Conservation (phyloP, 208 protist genomes). For the Pavlovales sp. region DNA sequence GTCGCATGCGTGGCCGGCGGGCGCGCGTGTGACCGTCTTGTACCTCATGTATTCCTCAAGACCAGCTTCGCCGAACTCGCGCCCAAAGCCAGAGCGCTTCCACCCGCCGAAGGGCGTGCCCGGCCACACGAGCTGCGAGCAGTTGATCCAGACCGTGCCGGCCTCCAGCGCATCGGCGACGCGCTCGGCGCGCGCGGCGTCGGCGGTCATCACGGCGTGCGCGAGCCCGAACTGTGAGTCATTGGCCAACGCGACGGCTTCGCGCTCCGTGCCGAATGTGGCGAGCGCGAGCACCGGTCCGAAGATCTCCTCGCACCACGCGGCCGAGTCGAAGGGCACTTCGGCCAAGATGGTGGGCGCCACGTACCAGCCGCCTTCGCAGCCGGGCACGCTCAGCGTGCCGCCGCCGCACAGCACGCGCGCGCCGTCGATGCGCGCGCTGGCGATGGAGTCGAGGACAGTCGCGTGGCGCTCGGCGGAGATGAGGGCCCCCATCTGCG, state of each 20-base stretch:
- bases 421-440: slow-evolving; percentile 68
- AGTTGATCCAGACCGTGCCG: slow-evolving; percentile 74
- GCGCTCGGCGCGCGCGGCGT: slow-evolving; percentile 68
- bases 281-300: slow-evolving; percentile 76
- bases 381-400: slow-evolving; percentile 25
- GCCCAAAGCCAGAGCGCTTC: slow-evolving; percentile 79
- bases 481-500: slow-evolving; percentile 71
- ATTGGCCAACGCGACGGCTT: slow-evolving; percentile 71
- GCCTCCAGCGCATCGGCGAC: slow-evolving; percentile 67
- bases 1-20: background rate
- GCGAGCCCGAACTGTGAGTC: slow-evolving; percentile 70
- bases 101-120: slow-evolving; percentile 77
- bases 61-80: slow-evolving; percentile 67
- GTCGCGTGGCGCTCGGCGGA: slow-evolving; percentile 57
- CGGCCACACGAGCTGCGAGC: slow-evolving; percentile 64
- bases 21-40: slow-evolving; percentile 8
- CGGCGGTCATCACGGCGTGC: slow-evolving; percentile 71
- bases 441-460: slow-evolving; percentile 64
- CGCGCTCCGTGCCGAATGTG: slow-evolving; percentile 58
- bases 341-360: slow-evolving; percentile 73
- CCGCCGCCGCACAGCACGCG: slow-evolving; percentile 52
- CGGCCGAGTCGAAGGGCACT: slow-evolving; percentile 65
- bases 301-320: slow-evolving; percentile 78
- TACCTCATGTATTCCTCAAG: background rate
- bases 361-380: slow-evolving; percentile 77